Evolutionary conservation across 371 early-diverging fungal genomes (phyloP).

Genomic region (Polyrhizophydium stewartii): DNA sequence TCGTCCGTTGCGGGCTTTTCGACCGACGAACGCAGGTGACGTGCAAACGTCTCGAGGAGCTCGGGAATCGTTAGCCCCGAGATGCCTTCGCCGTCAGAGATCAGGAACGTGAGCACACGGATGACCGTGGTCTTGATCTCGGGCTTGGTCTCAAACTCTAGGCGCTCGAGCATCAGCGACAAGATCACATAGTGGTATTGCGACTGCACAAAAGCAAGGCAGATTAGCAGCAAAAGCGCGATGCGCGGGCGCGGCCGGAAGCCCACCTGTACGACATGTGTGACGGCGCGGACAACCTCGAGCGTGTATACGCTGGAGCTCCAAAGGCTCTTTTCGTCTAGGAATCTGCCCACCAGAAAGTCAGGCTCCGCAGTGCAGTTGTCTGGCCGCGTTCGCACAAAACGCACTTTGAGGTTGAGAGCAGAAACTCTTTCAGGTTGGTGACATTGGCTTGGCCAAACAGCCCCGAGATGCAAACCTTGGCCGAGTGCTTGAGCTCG

Average conservation of each 20-base stretch:
- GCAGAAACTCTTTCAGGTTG: constrained; percentile 42
- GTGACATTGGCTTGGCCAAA: constrained; percentile 46
- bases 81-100: constrained; percentile 51
- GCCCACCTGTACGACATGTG: constrained; percentile 50
- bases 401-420: neutral
- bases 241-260: neutral
- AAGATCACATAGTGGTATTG: constrained; percentile 68
- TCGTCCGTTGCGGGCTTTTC: neutral
- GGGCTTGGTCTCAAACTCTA: constrained; percentile 16
- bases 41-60: constrained; percentile 67
- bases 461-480: constrained; percentile 45
- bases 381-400: neutral
- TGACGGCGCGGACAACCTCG: constrained; percentile 50
- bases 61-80: constrained; percentile 80
- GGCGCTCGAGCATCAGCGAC: constrained; percentile 54
- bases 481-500: constrained; percentile 24
- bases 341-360: constrained; percentile 22
- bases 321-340: constrained; percentile 59
- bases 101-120: constrained; percentile 49
- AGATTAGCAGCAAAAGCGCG: too few species aligned
- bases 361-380: neutral
- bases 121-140: constrained; percentile 49
- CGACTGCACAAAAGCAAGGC: constrained; percentile 32
- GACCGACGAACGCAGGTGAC: constrained; percentile 29
- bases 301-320: constrained; percentile 49